Conservation (phyloP, 805 yeast genomes). For the Myxozyma sirexii region DNA sequence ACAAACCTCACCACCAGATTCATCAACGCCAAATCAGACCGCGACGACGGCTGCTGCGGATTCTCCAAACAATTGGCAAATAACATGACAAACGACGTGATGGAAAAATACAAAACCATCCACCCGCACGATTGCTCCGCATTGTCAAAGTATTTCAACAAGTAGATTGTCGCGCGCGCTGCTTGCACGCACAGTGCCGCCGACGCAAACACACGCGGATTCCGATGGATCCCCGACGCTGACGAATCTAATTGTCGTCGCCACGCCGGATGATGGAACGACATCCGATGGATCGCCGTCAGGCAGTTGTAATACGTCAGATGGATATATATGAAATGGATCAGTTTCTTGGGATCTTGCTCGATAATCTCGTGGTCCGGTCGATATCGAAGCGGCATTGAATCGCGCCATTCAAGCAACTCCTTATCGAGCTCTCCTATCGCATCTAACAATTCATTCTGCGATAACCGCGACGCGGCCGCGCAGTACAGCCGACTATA, state of each 20-base stretch:
- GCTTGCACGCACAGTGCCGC: constrained; percentile 37
- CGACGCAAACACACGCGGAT: constrained; percentile 37
- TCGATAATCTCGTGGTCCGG: constrained; percentile 36
- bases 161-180: constrained; percentile 32
- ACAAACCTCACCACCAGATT: constrained; percentile 18
- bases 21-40: constrained; percentile 35
- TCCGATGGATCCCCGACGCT: constrained; percentile 10
- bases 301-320: constrained; percentile 33
- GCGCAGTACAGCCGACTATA: constrained; percentile 30
- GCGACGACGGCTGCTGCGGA: constrained; percentile 32
- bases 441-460: constrained; percentile 29
- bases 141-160: constrained; percentile 26
- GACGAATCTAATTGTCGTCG: not conserved
- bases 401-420: constrained; percentile 35
- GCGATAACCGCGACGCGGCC: constrained; percentile 19
- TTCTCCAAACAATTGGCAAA: constrained; percentile 35
- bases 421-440: constrained; percentile 35
- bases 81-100: constrained; percentile 29
- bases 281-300: constrained; percentile 34
- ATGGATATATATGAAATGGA: constrained; percentile 27
- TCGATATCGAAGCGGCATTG: constrained; percentile 31
- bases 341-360: constrained; percentile 11
- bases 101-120: constrained; percentile 23
- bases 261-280: constrained; percentile 34
- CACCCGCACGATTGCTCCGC: constrained; percentile 24